Evolutionary conservation across 331 rosid species (phyloP), one percentile per base, ranked within the genome.

Genomic region (Rosa hybrid): DNA sequence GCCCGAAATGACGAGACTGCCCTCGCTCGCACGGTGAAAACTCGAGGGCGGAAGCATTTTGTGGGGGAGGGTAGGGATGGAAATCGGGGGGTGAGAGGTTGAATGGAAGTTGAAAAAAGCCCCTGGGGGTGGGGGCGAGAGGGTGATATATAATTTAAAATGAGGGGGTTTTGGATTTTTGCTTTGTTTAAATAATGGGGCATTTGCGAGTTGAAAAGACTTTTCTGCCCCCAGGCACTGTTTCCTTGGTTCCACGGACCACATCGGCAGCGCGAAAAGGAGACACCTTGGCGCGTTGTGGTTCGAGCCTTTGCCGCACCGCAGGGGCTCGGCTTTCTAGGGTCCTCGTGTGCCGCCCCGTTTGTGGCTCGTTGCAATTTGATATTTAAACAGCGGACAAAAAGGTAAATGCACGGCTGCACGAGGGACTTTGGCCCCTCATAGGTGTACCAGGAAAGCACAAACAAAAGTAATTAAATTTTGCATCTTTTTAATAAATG

Each of bases 61-160:
- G 11, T 3, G 39, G n/a, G 16, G 25, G 38, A 30, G 79, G 79
- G 76, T 34, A 72, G 21, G 1, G 41, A 21, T 68, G 42, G 84
- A 38, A 65, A 76, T 57, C 13, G 1, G 1, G 0, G 0, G 34
- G 34, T 2, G 30, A 2, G 77, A 48, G 71, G 18, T 82, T 77
- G 81, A 82, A 65, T 53, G 71, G 79, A 64, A 72, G 82, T 42
- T 72, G 79, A 74, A 63, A 81, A 82, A 34, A 34, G 39, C 39
- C 76, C 65, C 18, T 1, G 2, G 34, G 51, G 50, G n/a, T 34
- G 54, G 30, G 12, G 56, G 1, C 30, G 0, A 0, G 5, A 12
- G 13, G 38, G 53, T 59, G 68, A 14, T 21, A 27, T 21, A 27
- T 3, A 3, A 6, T 64, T 27, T n/a, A 57, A 80, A 72, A 45